Percentiles rank a stretch among this genome's conserved stretches.
Conservation (phyloP, 1,284 basidiomycete species). For the Leccinum fallax region DNA sequence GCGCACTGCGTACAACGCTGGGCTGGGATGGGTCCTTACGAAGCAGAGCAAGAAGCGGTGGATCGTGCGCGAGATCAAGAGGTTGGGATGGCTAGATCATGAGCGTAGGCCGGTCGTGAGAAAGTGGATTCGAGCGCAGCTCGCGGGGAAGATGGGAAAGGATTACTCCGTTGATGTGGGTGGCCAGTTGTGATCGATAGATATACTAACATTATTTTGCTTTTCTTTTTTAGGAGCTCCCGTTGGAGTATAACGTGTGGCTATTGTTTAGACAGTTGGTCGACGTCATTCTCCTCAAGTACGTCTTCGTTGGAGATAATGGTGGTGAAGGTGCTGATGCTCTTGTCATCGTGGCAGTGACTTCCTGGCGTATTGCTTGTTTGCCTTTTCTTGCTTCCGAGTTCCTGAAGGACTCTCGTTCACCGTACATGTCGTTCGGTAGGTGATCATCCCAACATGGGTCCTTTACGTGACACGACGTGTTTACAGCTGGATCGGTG, state of each 20-base stretch:
- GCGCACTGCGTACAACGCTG: conserved; percentile 90
- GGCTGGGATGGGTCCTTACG: conserved; percentile 91
- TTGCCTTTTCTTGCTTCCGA: conserved; percentile 90
- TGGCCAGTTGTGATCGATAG: background rate
- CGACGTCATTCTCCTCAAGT: conserved; percentile 96
- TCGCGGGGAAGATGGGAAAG: conserved; percentile 91
- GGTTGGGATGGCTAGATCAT: conserved; percentile 87
- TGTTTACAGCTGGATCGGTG: conserved; percentile 76
- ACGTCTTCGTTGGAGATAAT: conserved; percentile 30
- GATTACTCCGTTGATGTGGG: conserved; percentile 91
- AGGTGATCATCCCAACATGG: conserved; percentile 11
- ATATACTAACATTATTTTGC: background rate
- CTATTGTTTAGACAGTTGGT: conserved; percentile 90
- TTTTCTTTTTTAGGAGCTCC: conserved; percentile 55
- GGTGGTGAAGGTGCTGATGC: background rate
- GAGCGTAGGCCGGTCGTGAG: conserved; percentile 63
- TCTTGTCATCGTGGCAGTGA: conserved; percentile 55
- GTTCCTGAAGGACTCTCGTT: conserved; percentile 78
- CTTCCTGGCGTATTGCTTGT: conserved; percentile 94
- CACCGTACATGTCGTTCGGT: conserved; percentile 79
- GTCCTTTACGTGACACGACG: background rate
- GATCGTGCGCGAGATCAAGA: conserved; percentile 84
- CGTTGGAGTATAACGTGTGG: conserved; percentile 89
- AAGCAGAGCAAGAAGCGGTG: conserved; percentile 93
- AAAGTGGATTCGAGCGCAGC: conserved; percentile 84